These are phyloP conservation scores for Plenodomus biglobosus DNA, from an alignment of 2,329 filamentous ascomycete genomes.

Conservation along the genomic window DNA sequence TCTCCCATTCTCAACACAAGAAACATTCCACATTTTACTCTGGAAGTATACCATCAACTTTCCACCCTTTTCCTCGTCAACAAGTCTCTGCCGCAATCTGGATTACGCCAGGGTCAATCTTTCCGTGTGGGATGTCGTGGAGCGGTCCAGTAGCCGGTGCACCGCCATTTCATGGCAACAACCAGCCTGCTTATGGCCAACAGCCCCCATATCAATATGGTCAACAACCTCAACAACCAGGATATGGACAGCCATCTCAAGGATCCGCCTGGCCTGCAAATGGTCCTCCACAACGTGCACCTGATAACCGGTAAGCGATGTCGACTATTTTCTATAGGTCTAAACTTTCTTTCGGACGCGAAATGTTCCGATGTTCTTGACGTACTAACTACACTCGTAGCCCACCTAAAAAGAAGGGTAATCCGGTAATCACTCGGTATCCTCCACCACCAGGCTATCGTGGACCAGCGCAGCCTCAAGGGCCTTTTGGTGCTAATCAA, in stretches of 20 bases:
- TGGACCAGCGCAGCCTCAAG: conserved; percentile 38
- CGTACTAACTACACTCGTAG: conserved; percentile 24
- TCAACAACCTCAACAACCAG: conserved; percentile 35
- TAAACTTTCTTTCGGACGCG: neutral
- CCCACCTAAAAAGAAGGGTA: conserved; percentile 49
- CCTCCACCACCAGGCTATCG: conserved; percentile 53
- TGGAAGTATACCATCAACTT: conserved; percentile 4
- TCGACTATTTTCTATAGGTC: neutral
- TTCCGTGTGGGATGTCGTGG: conserved; percentile 39
- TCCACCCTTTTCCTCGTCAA: neutral
- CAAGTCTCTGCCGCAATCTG: conserved; percentile 1
- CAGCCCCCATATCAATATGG: conserved; percentile 35
- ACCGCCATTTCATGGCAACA: conserved; percentile 37
- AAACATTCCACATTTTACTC: conserved; percentile 4
- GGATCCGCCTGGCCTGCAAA: conserved; percentile 26
- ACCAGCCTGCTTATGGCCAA: conserved; percentile 30
- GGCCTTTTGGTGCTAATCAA: conserved; percentile 28
- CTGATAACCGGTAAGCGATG: conserved; percentile 38
- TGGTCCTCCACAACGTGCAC: conserved; percentile 26
- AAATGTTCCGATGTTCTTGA: neutral
- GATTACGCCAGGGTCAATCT: conserved; percentile 2
- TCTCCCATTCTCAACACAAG: conserved; percentile 2
- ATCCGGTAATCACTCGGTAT: conserved; percentile 54
- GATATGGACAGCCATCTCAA: conserved; percentile 35
- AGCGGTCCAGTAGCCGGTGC: conserved; percentile 37